Conservation (phyloP, 345 rosid species). For the Eucalyptus viminalis region DNA sequence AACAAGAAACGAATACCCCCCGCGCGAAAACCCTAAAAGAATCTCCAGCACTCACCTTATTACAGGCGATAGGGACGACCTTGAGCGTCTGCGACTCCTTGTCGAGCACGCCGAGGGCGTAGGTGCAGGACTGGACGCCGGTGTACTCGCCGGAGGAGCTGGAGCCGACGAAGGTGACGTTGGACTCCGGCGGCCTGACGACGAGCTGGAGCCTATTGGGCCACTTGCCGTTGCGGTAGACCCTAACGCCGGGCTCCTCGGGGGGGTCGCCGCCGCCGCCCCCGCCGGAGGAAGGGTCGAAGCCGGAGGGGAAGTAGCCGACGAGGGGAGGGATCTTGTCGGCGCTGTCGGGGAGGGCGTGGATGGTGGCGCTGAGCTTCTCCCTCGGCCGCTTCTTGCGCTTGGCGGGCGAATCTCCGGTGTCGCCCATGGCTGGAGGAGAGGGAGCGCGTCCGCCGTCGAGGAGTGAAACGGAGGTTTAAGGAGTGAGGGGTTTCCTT, state of each 20-base stretch:
- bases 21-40: not conserved
- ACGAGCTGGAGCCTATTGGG: constrained; percentile 51
- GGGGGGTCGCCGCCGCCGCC: not conserved
- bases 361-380: constrained; percentile 15
- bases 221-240: not conserved
- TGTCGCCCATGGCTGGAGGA: not conserved
- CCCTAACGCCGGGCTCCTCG: not conserved
- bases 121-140: constrained; percentile 45
- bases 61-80: constrained; percentile 63
- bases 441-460: not conserved
- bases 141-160: constrained; percentile 58
- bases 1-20: not conserved
- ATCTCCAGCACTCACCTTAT: constrained; percentile 36
- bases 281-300: constrained; percentile 11
- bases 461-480: not conserved
- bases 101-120: constrained; percentile 64
- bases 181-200: constrained; percentile 46
- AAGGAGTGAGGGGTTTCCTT: not conserved
- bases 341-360: constrained; percentile 21
- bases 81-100: constrained; percentile 45
- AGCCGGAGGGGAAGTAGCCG: constrained; percentile 77
- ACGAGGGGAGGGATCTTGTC: constrained; percentile 48
- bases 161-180: constrained; percentile 65
- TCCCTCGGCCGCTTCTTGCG: constrained; percentile 5
- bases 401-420: not conserved